phyloP scores from a whole-genome alignment of 768 basidiomycete genomes.

The Auricularia sp. region DNA sequence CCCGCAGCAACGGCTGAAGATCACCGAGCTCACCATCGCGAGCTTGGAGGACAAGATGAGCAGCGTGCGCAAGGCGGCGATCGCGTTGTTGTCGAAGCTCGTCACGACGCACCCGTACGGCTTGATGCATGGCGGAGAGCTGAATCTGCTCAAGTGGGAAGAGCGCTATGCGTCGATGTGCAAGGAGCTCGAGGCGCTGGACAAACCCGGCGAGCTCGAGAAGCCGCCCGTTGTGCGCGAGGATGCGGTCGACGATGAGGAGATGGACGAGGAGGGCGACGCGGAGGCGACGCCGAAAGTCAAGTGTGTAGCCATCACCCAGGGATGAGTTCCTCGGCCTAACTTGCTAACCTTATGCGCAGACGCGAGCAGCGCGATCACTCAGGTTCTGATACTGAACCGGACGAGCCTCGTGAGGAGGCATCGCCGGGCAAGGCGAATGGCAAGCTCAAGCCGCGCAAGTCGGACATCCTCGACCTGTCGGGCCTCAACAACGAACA shows the following conservation, averaged over 20 bases:
- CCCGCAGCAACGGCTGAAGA: slow-evolving; percentile 71
- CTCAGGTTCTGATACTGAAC: slow-evolving; percentile 1
- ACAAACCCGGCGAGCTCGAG: slow-evolving; percentile 39
- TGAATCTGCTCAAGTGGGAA: slow-evolving; percentile 67
- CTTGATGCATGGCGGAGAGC: slow-evolving; percentile 67
- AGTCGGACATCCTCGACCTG: slow-evolving; percentile 58
- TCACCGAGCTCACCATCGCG: slow-evolving; percentile 66
- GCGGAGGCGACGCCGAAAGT: slow-evolving; percentile 25
- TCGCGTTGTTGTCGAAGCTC: slow-evolving; percentile 62
- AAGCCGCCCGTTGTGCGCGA: slow-evolving; percentile 38
- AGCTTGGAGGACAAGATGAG: slow-evolving; percentile 86
- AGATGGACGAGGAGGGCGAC: slow-evolving; percentile 27
- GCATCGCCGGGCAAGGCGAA: slow-evolving; percentile 18
- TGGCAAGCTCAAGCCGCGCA: slow-evolving; percentile 37
- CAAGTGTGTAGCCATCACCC: slow-evolving; percentile 14
- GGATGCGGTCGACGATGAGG: slow-evolving; percentile 34
- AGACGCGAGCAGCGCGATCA: slow-evolving; percentile 9
- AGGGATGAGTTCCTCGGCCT: not conserved
- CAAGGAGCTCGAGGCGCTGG: slow-evolving; percentile 59
- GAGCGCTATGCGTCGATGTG: slow-evolving; percentile 53
- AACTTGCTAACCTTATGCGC: slow-evolving; percentile 10
- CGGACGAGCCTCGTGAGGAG: slow-evolving; percentile 15
- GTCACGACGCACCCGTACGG: slow-evolving; percentile 86
- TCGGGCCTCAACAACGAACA: slow-evolving; percentile 62
- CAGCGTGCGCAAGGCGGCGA: slow-evolving; percentile 77